These are phyloP conservation scores for Aspergillus incahuasiensis DNA, from an alignment of 495 filamentous ascomycete genomes.

Conservation along the genomic window DNA sequence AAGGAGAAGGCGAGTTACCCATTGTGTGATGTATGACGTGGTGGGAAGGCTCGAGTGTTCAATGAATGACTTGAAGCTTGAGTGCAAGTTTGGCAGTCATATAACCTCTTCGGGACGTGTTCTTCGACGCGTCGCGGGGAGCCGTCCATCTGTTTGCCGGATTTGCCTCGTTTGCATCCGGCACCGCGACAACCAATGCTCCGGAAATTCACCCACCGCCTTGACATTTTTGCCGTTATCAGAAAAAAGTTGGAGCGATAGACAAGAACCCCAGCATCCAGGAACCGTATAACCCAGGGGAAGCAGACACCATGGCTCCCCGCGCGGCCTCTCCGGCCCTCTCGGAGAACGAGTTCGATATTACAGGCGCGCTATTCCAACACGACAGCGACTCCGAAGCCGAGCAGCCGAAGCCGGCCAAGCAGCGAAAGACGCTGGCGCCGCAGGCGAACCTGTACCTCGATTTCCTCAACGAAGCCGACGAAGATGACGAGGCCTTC, in stretches of 20 bases:
- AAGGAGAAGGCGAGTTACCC: slow-evolving; percentile 21
- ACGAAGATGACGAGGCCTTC: slow-evolving; percentile 76
- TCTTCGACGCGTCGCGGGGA: slow-evolving; percentile 37
- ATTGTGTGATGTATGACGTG: slow-evolving; percentile 3
- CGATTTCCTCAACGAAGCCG: slow-evolving; percentile 43
- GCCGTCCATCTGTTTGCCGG: background rate
- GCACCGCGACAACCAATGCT: slow-evolving; percentile 23
- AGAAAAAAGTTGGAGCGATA: slow-evolving; percentile 16
- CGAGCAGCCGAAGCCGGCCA: slow-evolving; percentile 21
- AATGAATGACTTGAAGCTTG: background rate
- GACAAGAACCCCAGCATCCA: background rate
- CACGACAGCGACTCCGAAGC: slow-evolving; percentile 49
- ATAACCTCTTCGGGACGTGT: slow-evolving; percentile 46
- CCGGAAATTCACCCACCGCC: slow-evolving; percentile 31
- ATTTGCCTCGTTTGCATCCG: slow-evolving; percentile 33
- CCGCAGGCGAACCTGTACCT: slow-evolving; percentile 33
- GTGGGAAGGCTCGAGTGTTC: background rate
- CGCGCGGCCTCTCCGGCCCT: slow-evolving; percentile 72
- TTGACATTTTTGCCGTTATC: slow-evolving; percentile 14
- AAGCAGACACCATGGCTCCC: slow-evolving; percentile 41
- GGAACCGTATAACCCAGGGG: background rate
- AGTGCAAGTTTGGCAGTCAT: slow-evolving; percentile 17
- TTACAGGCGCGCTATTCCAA: slow-evolving; percentile 72
- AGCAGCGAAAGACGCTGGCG: slow-evolving; percentile 27
- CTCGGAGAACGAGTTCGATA: slow-evolving; percentile 92